Evolutionary conservation across 2,329 filamentous ascomycete genomes (phyloP), one percentile per base, ranked within the genome.

Genomic region (Fusarium haematococcum): DNA sequence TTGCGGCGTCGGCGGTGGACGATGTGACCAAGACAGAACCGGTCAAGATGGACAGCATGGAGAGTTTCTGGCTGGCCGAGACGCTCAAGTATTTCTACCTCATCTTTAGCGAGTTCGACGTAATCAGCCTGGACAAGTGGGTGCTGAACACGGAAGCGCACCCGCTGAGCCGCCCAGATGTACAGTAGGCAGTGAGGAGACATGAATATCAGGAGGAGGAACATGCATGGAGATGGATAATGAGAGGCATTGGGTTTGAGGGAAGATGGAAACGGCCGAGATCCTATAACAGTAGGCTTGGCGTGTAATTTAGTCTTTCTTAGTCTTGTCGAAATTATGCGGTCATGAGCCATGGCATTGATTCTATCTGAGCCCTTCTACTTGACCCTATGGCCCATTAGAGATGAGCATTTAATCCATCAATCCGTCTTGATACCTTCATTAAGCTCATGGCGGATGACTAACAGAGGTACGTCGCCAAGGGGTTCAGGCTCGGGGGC

Each of bases 31-130:
- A 68, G 76, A 76, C 83, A 30, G 80, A 81, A 63, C 77, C 77
- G 16, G 73, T 74, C 23, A 80, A 80, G 73, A 82, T 86, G 67
- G 91, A 94, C 78, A 88, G 88, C 61, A 94, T 94, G 92, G 92
- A 94, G 85, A 93, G 91, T 70, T 94, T 94, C 80, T 94, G 92
- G 92, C 85, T 93, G 41, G 90, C 90, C 2, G 90, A 92, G 82
- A 92, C 91, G 73, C 81, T 92, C 61, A 92, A 92, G 80, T 92
- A 92, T 80, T 91, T 91, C 74, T 92, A 90, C 70, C 81, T 93
- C 65, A 85, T 91, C 10, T 92, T 92, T 78, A 85, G 85, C 35
- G 89, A 91, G 45, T 90, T 89, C 68, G 84, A 87, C 66, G 80
- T 90, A 30, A 83, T 91, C 18, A 90, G 87, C 76, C 81, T 93